Conservation (phyloP, 2,329 filamentous ascomycete species). For the Colletotrichum karsti region DNA sequence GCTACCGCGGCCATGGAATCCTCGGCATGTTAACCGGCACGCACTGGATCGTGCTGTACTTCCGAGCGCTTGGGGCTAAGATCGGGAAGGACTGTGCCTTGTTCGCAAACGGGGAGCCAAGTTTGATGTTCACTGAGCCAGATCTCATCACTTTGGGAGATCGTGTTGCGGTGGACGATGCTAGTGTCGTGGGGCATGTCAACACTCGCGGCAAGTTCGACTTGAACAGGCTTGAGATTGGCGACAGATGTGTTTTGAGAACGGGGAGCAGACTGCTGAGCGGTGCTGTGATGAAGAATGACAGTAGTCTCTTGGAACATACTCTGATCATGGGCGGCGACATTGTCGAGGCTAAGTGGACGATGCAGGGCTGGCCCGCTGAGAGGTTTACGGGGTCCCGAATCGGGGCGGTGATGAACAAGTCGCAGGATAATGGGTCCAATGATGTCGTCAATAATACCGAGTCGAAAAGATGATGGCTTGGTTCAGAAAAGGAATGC, state of each 20-base stretch:
- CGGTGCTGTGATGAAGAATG: slow-evolving; percentile 60
- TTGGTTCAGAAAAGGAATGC: not conserved
- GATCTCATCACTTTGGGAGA: slow-evolving; percentile 63
- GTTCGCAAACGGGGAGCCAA: slow-evolving; percentile 61
- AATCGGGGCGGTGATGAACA: not conserved
- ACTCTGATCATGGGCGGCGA: slow-evolving; percentile 66
- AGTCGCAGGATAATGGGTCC: not conserved
- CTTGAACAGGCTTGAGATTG: slow-evolving; percentile 59
- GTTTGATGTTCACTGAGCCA: slow-evolving; percentile 64
- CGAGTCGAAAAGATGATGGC: not conserved
- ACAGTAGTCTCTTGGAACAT: slow-evolving; percentile 64
- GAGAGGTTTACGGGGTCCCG: slow-evolving; percentile 41
- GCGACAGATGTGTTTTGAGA: slow-evolving; percentile 59
- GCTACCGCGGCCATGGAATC: slow-evolving; percentile 59
- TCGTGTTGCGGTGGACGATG: slow-evolving; percentile 62
- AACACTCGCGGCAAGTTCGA: slow-evolving; percentile 66
- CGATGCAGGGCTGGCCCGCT: slow-evolving; percentile 65
- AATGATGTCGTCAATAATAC: not conserved
- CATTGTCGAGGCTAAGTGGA: slow-evolving; percentile 56
- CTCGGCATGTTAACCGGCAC: slow-evolving; percentile 62
- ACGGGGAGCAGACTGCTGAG: slow-evolving; percentile 60
- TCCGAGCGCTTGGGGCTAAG: slow-evolving; percentile 59
- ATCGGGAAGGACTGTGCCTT: slow-evolving; percentile 64
- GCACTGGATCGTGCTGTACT: slow-evolving; percentile 60
- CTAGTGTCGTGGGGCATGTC: slow-evolving; percentile 63